Percentiles rank a stretch among this genome's conserved stretches.
Evolutionary conservation across 192 early-diverging fungal genomes (phyloP).

Genomic region (Linnemannia elongata): DNA sequence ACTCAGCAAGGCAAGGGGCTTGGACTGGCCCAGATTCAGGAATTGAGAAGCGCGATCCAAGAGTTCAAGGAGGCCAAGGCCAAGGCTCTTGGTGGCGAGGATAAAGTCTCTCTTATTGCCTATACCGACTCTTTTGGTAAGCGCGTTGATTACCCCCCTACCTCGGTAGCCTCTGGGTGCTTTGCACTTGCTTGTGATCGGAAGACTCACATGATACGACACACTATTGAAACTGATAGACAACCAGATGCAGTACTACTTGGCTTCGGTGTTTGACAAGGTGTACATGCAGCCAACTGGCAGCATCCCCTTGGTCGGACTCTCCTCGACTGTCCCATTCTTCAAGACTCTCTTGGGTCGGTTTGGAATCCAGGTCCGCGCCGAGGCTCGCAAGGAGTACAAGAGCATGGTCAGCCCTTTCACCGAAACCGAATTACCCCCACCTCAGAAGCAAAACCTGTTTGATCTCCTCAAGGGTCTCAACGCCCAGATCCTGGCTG

Average conservation of each 20-base stretch:
- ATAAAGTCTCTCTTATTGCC: conserved; percentile 66
- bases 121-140: conserved; percentile 76
- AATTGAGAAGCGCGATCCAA: conserved; percentile 67
- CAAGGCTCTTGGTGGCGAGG: conserved; percentile 58
- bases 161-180: no score
- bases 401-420: conserved; percentile 68
- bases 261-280: conserved; percentile 76
- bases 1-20: conserved; percentile 33
- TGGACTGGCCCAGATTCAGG: conserved; percentile 73
- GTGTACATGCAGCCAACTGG: conserved; percentile 74
- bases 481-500: conserved; percentile 65
- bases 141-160: neutral
- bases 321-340: conserved; percentile 65
- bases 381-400: conserved; percentile 71
- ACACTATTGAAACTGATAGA: conserved; percentile 40
- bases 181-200: no score
- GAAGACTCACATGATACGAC: no score
- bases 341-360: conserved; percentile 71
- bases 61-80: conserved; percentile 67
- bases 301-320: conserved; percentile 69
- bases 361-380: conserved; percentile 66
- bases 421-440: conserved; percentile 65
- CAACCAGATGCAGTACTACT: conserved; percentile 73
- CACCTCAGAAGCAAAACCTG: conserved; percentile 70
- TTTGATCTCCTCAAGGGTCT: conserved; percentile 64